Evolutionary conservation across 2,329 filamentous ascomycete genomes (phyloP), one percentile per base, ranked within the genome.

Genomic region (Aschersonia sp.): DNA sequence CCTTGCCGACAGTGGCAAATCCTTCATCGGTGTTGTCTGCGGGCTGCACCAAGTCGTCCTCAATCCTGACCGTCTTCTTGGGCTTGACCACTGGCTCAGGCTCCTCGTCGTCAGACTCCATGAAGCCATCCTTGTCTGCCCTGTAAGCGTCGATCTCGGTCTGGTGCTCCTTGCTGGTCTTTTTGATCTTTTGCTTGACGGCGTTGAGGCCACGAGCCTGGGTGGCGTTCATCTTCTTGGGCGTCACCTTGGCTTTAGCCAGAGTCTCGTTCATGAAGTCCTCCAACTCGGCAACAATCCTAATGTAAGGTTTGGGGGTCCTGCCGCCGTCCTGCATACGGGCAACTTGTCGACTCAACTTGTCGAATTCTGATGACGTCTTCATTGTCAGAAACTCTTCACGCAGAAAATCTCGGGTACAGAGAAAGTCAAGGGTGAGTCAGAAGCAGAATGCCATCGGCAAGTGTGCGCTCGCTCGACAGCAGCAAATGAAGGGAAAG

Each of bases 161-260:
- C 61, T 87, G 79, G 69, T 90, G 90, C 54, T 97, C 90, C 71
- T 94, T 94, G 76, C 90, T 94, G 71, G 90, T 90, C 79, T 96
- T 97, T 79, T 90, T 89, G 73, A 98, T 87, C 71, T 89, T 89
- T 68, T 98, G 92, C 72, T 96, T 94, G 61, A 97, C 86, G 53
- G 89, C 87, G 66, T 97, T 98, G 60, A 98, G 78, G 60, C 89
- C 88, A 69, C 88, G 87, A 55, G 88, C 85, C 63, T 90, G 94
- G 62, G 83, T 92, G 52, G 89, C 88, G 71, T 95, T 98, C 89
- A 97, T 95, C 78, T 96, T 97, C 80, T 96, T 96, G 53, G 83
- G 81, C 2, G 86, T 85, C 56, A 94, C 85, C 75, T 98, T 98
- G 64, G 94, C 87, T 77, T 96, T 96, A 59, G 88, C 81, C 55